Evolutionary conservation across 306 rosid genomes (phyloP), one percentile per base, ranked within the genome.

Genomic region (Castanospermum australe): DNA sequence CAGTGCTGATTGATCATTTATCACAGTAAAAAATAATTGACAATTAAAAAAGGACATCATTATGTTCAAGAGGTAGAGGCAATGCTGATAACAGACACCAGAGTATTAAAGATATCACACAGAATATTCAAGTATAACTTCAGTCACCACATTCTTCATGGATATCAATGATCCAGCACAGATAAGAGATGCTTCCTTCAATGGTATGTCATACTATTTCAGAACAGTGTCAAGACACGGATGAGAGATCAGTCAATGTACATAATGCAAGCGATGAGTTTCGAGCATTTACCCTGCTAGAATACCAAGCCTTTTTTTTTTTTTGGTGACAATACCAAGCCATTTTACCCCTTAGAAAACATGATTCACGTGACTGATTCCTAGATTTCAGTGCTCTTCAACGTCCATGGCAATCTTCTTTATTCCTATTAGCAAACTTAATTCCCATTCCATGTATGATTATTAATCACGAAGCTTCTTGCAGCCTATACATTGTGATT

Each of bases 401-500:
- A 71, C 68, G 76, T 80, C 67, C 86, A 63, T 41, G 54, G 61
- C 76, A 83, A 69, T 64, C 55, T 45, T 67, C 76, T 67, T 78
- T 84, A 83, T 73, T 85, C 52, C 75, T 56, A 41, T 73, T 55
- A 32, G 25, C 79, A 60, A 36, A 77, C 70, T 80, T 60, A 67
- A 67, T 35, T 36, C 52, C 18, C 82, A 74, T 67, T 69, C 59
- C 51, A 42, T 20, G 67, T 44, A 42, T 35, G 79, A 75, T 17
- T 72, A 65, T 76, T 22, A 64, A 39, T 95, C 90, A 91, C 30
- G 92, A 83, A 39, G 86, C 79, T 72, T 95, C 98, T 73, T 90
- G 87, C 63, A 90, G 92, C 97, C 98, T 93, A 41, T 92, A 95
- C 82, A 95, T 90, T 4, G 98, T 93, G 97, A 92, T 88, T 82